Evolutionary conservation across 2,329 filamentous ascomycete species (phyloP).

Genomic region (Colletotrichum sp.): DNA sequence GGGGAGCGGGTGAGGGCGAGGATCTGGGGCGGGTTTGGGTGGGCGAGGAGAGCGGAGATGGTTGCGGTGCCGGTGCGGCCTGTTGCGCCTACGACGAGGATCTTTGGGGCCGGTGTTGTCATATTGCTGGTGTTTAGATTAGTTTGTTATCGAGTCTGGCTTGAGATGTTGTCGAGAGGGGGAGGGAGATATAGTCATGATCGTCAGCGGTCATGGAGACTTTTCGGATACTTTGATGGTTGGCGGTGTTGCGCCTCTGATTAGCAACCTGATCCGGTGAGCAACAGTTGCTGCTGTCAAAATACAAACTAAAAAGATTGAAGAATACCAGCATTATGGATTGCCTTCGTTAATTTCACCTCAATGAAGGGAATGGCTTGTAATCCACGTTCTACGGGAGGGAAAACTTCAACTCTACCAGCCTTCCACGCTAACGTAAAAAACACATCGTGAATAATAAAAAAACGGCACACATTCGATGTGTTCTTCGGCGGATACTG

Average conservation of each 20-base stretch:
- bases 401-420: background rate
- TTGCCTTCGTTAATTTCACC: accelerated
- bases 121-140: background rate
- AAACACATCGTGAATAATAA: background rate
- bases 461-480: background rate
- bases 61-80: slow-evolving; percentile 51
- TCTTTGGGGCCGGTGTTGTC: slow-evolving; percentile 34
- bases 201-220: background rate
- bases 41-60: slow-evolving; percentile 29
- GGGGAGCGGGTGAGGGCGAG: slow-evolving; percentile 6
- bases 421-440: background rate
- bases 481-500: background rate
- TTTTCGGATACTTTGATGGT: background rate
- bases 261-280: background rate
- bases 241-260: background rate
- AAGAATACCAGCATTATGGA: background rate
- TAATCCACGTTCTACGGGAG: background rate
- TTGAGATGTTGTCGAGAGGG: background rate
- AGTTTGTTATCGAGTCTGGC: background rate
- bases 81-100: slow-evolving; percentile 51
- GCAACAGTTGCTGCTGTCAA: background rate
- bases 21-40: background rate
- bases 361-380: background rate
- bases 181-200: background rate
- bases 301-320: no score